Evolutionary conservation across 2,329 filamentous ascomycete genomes (phyloP).

Genomic region (Penicillium sp.): DNA sequence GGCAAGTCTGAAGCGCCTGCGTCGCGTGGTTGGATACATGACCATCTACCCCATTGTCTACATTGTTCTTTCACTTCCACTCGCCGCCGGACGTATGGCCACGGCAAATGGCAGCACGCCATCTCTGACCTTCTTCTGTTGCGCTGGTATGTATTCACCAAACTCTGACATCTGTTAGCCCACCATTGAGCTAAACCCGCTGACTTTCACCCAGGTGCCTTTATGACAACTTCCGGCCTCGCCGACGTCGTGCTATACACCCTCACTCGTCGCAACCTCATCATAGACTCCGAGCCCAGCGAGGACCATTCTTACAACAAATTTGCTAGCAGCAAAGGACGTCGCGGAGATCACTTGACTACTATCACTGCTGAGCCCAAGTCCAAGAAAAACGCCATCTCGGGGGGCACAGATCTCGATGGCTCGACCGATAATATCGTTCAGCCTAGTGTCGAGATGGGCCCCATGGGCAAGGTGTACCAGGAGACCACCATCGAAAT

Average conservation of each 20-base stretch:
- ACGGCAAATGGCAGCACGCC: slow-evolving; percentile 36
- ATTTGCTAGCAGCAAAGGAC: slow-evolving; percentile 29
- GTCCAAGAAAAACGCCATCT: slow-evolving; percentile 13
- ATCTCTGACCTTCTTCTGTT: slow-evolving; percentile 48
- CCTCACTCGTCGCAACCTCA: slow-evolving; percentile 56
- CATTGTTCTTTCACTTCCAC: slow-evolving; percentile 63
- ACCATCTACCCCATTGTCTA: slow-evolving; percentile 55
- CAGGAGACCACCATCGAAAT: slow-evolving; percentile 48
- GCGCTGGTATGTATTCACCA: slow-evolving; percentile 38
- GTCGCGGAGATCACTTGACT: slow-evolving; percentile 30
- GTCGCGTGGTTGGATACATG: slow-evolving; percentile 50
- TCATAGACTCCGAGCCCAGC: slow-evolving; percentile 52
- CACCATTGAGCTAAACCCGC: not conserved
- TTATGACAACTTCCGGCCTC: slow-evolving; percentile 61
- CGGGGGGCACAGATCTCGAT: slow-evolving; percentile 37
- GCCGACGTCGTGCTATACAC: slow-evolving; percentile 62
- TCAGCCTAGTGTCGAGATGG: slow-evolving; percentile 32
- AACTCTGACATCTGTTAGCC: not conserved
- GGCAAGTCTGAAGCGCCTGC: slow-evolving; percentile 40
- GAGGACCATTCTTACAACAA: slow-evolving; percentile 36
- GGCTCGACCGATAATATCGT: slow-evolving; percentile 50
- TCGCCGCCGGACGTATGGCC: slow-evolving; percentile 53
- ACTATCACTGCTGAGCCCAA: slow-evolving; percentile 32
- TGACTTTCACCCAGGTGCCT: slow-evolving; percentile 35
- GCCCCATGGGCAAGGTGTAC: slow-evolving; percentile 42